Base-by-base conservation (phyloP, 345 rosid genomes). In the Bruguiera gymnorhiza region DNA sequence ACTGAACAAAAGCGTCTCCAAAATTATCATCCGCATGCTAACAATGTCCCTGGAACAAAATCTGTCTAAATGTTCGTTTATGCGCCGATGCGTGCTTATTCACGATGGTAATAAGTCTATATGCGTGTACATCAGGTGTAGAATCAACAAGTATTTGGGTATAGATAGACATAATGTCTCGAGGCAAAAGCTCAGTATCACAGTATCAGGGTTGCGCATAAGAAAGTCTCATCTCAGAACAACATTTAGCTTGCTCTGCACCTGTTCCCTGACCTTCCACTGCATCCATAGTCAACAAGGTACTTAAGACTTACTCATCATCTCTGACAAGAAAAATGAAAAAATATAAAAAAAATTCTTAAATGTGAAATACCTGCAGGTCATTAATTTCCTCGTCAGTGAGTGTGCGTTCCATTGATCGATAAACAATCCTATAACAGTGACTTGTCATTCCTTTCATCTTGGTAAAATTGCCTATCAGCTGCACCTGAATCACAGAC, bases 361-460 rank as follows among this genome's bases (percentile, higher is more conserved):
- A 39, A 39, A 29, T 21, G 18, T 19, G 2, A 26, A 24, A 68
- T 85, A 89, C 99, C 97, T 92, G 99, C 75, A 95, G 81, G 15
- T 82, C 82, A 67, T 95, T 90, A 71, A 92, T 79, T 80, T 95
- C 98, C 34, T 95, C 98, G 11, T 95, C 97, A 0, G 97, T 90
- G 27, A 90, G 96, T 24, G 97, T 88, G 6, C 96, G 89, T 64
- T 90, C 98, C 97, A 86, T 92, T 78, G 99, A 95, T 20, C 97
- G 90, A 63, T 92, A 90, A 11, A 89, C 84, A 67, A 92, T 89
- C 81, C 97, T 80, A 76, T 95, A 92, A 77, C 97, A 92, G 70
- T 95, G 96, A 75, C 99, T 87, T 0, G 93, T 90, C 96, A 79
- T 87, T 68, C 94, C 99, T 83, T 90, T 86, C 86, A 88, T 87